Conservation (phyloP, 257 asterid species). For the Dorcoceras hygrometricum region DNA sequence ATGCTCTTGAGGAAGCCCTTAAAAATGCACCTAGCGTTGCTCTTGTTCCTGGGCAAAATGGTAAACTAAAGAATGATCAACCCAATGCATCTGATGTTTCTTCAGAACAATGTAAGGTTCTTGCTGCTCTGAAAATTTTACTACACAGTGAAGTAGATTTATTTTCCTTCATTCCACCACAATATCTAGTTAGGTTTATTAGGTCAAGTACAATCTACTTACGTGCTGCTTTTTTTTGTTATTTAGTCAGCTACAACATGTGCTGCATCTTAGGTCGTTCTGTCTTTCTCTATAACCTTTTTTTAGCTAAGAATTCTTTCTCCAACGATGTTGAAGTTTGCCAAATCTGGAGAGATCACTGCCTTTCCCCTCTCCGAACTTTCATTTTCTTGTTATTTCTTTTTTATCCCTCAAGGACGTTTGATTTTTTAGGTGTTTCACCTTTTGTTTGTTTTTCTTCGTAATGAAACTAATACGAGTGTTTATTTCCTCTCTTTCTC, state of each 20-base stretch:
- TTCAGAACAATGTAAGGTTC: constrained; percentile 61
- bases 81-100: constrained; percentile 51
- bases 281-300: constrained; percentile 1
- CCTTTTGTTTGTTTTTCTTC: constrained; percentile 9
- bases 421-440: constrained; percentile 13
- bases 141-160: constrained; percentile 3
- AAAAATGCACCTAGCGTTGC: constrained; percentile 83
- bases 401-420: not conserved
- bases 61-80: constrained; percentile 73
- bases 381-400: not conserved
- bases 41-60: constrained; percentile 69
- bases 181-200: constrained; percentile 5
- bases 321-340: not conserved
- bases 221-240: not conserved
- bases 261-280: constrained; percentile 12
- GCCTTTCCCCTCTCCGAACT: not conserved
- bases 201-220: constrained; percentile 7
- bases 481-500: constrained; percentile 1
- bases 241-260: not conserved
- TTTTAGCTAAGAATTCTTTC: constrained; percentile 2
- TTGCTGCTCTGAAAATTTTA: constrained; percentile 12
- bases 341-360: not conserved
- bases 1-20: constrained; percentile 95
- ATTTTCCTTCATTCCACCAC: constrained; percentile 5
- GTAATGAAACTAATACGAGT: constrained; percentile 13